Base-by-base conservation (phyloP, 805 yeast species). In the Sugiyamaella valdiviana region DNA sequence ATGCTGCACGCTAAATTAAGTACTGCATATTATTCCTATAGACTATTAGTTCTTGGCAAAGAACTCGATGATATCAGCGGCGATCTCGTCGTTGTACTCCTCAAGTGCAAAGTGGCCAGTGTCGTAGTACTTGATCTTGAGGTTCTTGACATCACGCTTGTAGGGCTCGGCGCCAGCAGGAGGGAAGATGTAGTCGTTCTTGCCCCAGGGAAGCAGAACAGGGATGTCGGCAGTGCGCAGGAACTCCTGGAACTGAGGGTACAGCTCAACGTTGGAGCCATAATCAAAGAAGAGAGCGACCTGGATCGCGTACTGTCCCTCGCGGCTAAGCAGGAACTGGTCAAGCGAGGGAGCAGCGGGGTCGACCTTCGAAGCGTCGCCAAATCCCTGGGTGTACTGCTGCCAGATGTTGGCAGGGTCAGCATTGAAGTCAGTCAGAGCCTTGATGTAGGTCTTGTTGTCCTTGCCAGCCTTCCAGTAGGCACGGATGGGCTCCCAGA, bases 101-200 rank as follows among this genome's bases (percentile, higher is more conserved):
- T 60, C 65, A 16, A 64, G 52, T 3, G 70, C 73, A 57, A 72
- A 71, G 51, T 72, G 77, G 3, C 76, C 75, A 15, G 65, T 61
- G 22, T 66, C 62, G 26, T 60, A 44, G 26, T 60, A 59, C 24
- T 60, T 59, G n/a, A 69, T 42, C 49, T 58, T 61, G 6, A 61
- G 57, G 23, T 62, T 55, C 21, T 57, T 59, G 6, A 56, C 54
- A 50, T 72, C 74, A 51, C 58, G 62, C 49, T 56, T 60, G 54
- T 45, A 71, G 10, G 73, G 72, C 20, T 63, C 63, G 17, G 73
- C 74, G 2, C 75, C 75, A 17, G 55, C 62, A 10, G 51, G 45
- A 9, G 53, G 57, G 53, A 72, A 72, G 37, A 71, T 64, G 19
- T 35, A 22, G 46, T 72, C 76, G 42, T 71, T 69, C 40, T 62